These are phyloP conservation scores for Mycena kentingensis DNA, from an alignment of 768 basidiomycete species.

Conservation along the genomic window DNA sequence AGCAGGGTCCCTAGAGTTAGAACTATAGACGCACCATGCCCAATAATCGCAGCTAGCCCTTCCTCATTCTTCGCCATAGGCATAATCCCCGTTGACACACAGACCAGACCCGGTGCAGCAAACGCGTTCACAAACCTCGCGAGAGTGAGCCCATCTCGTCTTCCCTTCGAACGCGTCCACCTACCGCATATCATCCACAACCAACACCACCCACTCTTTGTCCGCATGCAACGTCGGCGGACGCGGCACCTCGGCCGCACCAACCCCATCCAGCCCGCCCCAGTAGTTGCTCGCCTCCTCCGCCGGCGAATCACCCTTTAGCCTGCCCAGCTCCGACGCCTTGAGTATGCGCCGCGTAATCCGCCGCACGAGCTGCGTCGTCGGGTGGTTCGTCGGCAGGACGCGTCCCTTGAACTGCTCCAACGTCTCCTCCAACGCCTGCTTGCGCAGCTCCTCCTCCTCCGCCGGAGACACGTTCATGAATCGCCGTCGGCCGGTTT, in stretches of 20 bases:
- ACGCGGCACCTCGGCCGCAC: conserved; percentile 5
- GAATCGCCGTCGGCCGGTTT: conserved; percentile 87
- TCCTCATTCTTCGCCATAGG: conserved; percentile 18
- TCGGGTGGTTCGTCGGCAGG: conserved; percentile 67
- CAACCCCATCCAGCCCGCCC: background rate
- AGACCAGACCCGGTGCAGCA: conserved; percentile 18
- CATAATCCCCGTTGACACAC: conserved; percentile 21
- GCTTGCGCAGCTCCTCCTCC: conserved; percentile 44
- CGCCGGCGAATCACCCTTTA: conserved; percentile 41
- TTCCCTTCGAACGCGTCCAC: conserved; percentile 23
- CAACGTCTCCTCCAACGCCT: conserved; percentile 44
- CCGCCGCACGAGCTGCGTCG: conserved; percentile 66
- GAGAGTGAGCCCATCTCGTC: no score
- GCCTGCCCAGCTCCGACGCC: conserved; percentile 69
- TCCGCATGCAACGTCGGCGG: conserved; percentile 4
- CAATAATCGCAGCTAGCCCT: conserved; percentile 20
- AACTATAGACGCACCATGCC: conserved; percentile 12
- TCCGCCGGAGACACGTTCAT: conserved; percentile 48
- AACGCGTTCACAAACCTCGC: conserved; percentile 17
- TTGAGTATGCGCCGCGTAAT: conserved; percentile 71
- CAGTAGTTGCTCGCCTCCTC: conserved; percentile 14
- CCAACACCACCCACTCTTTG: conserved; percentile 20
- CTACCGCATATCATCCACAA: conserved; percentile 13
- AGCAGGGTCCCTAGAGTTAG: background rate
- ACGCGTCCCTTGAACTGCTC: conserved; percentile 53